These are phyloP conservation scores for Lumnitzera racemosa DNA, from an alignment of 345 rosid species.

Conservation along the genomic window DNA sequence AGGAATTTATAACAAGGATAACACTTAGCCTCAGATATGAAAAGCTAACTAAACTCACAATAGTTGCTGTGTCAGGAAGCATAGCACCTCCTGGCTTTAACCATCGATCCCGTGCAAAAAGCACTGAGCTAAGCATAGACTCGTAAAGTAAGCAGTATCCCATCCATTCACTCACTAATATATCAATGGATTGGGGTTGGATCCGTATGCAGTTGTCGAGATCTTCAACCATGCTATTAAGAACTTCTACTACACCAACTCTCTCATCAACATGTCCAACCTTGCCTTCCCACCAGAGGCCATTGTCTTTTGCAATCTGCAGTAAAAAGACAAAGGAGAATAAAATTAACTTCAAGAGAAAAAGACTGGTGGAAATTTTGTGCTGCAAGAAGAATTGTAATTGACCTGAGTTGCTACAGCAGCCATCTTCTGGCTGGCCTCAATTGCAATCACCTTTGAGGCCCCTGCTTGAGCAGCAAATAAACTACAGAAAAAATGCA, in stretches of 20 bases:
- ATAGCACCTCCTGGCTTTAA: conserved; percentile 98
- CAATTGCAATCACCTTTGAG: conserved; percentile 80
- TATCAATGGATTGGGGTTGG: conserved; percentile 56
- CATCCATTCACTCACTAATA: conserved; percentile 97
- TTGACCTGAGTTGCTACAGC: conserved; percentile 80
- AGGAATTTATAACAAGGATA: conserved; percentile 1
- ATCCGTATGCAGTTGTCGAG: conserved; percentile 47
- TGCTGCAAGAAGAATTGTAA: not conserved
- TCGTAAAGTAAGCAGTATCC: conserved; percentile 93
- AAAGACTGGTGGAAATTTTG: conserved; percentile 1
- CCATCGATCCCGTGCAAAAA: conserved; percentile 91
- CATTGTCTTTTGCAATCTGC: conserved; percentile 84
- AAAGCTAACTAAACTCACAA: conserved; percentile 36
- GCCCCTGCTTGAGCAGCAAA: conserved; percentile 96
- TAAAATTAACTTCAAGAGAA: conserved; percentile 3
- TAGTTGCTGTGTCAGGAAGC: conserved; percentile 93
- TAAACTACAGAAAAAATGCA: conserved; percentile 38
- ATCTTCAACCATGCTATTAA: conserved; percentile 82
- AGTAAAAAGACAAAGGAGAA: conserved; percentile 1
- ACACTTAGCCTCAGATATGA: not conserved
- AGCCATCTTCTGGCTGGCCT: conserved; percentile 96
- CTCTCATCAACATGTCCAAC: conserved; percentile 11
- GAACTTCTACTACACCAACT: conserved; percentile 65
- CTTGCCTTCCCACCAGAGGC: conserved; percentile 28
- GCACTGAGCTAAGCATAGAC: conserved; percentile 92